These are phyloP conservation scores for Trichoderma afroharzianum DNA, from an alignment of 2,329 filamentous ascomycete species.

Conservation along the genomic window DNA sequence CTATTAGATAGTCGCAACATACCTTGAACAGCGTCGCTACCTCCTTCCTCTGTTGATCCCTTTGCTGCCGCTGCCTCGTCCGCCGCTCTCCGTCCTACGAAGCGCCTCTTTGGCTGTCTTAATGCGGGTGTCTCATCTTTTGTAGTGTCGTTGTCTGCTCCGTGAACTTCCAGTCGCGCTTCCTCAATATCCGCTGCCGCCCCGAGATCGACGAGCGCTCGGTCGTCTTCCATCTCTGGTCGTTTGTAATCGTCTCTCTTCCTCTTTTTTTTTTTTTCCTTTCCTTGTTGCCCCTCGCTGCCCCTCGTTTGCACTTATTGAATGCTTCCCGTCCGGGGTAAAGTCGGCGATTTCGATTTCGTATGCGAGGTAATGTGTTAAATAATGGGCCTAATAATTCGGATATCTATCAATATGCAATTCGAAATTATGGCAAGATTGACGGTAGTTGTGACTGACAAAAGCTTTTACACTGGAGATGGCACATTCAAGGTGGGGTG, in stretches of 20 bases:
- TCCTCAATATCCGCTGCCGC: constrained; percentile 63
- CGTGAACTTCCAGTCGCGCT: constrained; percentile 34
- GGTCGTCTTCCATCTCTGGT: constrained; percentile 69
- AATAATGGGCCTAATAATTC: not conserved
- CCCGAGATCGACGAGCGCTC: constrained; percentile 66
- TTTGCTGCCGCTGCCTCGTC: constrained; percentile 54
- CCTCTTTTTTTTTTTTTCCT: not conserved
- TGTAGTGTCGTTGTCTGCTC: constrained; percentile 22
- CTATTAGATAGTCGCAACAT: constrained; percentile 30
- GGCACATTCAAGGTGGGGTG: not conserved
- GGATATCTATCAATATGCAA: not conserved
- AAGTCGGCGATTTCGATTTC: not conserved
- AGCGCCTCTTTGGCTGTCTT: constrained; percentile 84
- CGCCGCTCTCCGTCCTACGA: constrained; percentile 78
- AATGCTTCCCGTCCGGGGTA: not conserved
- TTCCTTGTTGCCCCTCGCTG: not conserved
- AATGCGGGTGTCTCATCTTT: constrained; percentile 41
- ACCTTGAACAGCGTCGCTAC: constrained; percentile 48
- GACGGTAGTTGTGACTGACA: not conserved
- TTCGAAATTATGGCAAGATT: not conserved
- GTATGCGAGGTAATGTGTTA: not conserved
- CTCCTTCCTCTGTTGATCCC: constrained; percentile 30
- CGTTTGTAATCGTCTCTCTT: not conserved
- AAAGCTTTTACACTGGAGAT: constrained; percentile 3
- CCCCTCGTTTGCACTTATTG: not conserved